Conservation (phyloP, 495 filamentous ascomycete genomes). For the Delitschia confertaspora region DNA sequence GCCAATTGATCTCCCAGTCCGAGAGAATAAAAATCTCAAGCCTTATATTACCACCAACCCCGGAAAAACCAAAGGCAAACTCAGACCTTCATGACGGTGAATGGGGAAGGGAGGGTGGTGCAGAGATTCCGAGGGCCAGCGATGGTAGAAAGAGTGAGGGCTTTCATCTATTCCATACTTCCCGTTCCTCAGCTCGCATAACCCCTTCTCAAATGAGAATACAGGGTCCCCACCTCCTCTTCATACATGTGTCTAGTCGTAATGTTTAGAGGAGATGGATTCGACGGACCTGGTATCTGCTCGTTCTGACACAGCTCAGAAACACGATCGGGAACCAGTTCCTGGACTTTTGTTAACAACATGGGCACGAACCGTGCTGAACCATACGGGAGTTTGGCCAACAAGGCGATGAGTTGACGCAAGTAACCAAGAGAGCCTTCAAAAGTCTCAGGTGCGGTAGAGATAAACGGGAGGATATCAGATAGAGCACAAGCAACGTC, state of each 20-base stretch:
- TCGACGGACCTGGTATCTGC: neutral
- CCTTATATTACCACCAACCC: no score
- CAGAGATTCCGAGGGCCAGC: no score
- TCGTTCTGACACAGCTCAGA: constrained; percentile 1
- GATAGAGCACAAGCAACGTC: constrained; percentile 18
- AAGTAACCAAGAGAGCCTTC: constrained; percentile 10
- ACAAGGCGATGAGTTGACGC: neutral
- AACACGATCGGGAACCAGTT: constrained; percentile 6
- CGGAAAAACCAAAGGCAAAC: no score
- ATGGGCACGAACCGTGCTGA: constrained; percentile 7
- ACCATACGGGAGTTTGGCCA: constrained; percentile 10
- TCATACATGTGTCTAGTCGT: constrained; percentile 5
- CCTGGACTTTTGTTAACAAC: constrained; percentile 10
- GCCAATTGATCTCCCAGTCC: no score
- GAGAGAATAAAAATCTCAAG: no score
- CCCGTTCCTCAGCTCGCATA: neutral
- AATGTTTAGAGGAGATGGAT: constrained; percentile 1
- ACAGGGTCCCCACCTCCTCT: constrained; percentile 8
- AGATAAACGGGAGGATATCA: constrained; percentile 13
- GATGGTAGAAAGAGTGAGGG: no score
- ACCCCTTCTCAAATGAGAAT: constrained; percentile 3
- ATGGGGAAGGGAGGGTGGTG: no score
- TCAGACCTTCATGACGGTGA: no score
- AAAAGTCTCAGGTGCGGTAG: neutral
- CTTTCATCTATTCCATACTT: no score